Evolutionary conservation across 2,329 filamentous ascomycete species (phyloP).

Genomic region (Onygenales sp.): DNA sequence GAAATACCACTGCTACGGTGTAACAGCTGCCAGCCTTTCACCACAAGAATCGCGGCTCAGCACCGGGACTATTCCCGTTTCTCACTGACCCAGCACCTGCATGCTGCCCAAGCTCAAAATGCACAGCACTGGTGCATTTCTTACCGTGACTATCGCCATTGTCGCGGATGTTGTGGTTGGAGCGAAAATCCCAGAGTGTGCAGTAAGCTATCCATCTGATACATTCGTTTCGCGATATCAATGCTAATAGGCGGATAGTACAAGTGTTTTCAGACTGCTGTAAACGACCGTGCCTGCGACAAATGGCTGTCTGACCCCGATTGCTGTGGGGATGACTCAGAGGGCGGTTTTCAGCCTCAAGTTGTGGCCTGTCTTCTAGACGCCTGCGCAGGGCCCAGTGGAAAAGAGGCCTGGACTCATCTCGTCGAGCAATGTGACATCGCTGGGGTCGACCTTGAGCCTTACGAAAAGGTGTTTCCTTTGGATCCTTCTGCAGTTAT

Average conservation of each 20-base stretch:
- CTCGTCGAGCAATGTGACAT: background rate
- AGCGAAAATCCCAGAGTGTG: background rate
- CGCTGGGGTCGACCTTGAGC: background rate
- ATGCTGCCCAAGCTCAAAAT: background rate
- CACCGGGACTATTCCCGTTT: background rate
- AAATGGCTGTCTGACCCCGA: background rate
- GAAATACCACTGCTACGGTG: too few species aligned
- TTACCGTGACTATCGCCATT: background rate
- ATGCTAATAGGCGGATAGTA: background rate
- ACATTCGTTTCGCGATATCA: background rate
- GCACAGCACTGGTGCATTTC: background rate
- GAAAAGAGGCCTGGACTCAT: background rate
- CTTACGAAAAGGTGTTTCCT: background rate
- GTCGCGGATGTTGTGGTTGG: background rate
- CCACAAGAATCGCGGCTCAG: too few species aligned
- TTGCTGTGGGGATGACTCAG: background rate
- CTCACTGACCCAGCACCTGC: background rate
- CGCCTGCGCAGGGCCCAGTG: background rate
- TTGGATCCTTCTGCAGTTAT: background rate
- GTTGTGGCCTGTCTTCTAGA: background rate
- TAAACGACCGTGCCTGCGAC: background rate
- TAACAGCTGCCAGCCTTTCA: too few species aligned
- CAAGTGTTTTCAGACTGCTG: background rate
- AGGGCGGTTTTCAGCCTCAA: background rate
- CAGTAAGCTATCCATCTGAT: background rate